A percentile compares a stretch with the other conserved stretches of the same genome.
Conservation (phyloP, 306 rosid species). For the Cajanus cajan region DNA sequence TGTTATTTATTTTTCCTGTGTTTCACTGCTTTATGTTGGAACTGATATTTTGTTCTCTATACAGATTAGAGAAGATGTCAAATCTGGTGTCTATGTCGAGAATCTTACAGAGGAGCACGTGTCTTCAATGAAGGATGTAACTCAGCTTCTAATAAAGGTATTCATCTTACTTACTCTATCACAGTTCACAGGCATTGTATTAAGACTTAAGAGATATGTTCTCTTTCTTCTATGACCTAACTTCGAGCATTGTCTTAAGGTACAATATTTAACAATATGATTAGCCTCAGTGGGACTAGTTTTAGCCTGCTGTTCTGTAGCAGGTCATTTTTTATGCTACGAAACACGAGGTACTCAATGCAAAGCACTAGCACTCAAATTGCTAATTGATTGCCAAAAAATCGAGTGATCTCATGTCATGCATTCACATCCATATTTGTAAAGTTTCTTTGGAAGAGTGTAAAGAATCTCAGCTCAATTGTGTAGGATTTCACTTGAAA, state of each 20-base stretch:
- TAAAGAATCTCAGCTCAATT: neutral
- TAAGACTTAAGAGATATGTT: neutral
- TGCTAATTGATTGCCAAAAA: neutral
- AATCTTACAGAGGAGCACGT: constrained; percentile 87
- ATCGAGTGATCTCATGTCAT: constrained; percentile 20
- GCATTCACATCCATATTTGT: neutral
- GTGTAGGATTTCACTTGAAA: neutral
- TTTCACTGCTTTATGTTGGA: constrained; percentile 4
- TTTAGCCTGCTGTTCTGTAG: neutral
- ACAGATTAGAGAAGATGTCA: constrained; percentile 98
- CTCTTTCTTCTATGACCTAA: constrained; percentile 3
- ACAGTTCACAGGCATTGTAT: neutral
- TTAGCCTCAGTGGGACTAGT: neutral
- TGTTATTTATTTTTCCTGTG: neutral
- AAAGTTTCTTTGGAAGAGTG: neutral
- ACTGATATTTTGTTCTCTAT: constrained; percentile 30
- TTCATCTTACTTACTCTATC: constrained; percentile 11
- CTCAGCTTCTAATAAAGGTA: constrained; percentile 81
- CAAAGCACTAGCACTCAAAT: neutral
- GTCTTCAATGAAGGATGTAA: constrained; percentile 67
- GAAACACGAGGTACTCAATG: neutral
- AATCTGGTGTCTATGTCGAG: constrained; percentile 97
- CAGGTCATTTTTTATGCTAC: neutral
- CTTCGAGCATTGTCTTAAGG: neutral
- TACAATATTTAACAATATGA: neutral